Conservation (phyloP, 2,329 filamentous ascomycete species). For the Cordyceps tenuipes region DNA sequence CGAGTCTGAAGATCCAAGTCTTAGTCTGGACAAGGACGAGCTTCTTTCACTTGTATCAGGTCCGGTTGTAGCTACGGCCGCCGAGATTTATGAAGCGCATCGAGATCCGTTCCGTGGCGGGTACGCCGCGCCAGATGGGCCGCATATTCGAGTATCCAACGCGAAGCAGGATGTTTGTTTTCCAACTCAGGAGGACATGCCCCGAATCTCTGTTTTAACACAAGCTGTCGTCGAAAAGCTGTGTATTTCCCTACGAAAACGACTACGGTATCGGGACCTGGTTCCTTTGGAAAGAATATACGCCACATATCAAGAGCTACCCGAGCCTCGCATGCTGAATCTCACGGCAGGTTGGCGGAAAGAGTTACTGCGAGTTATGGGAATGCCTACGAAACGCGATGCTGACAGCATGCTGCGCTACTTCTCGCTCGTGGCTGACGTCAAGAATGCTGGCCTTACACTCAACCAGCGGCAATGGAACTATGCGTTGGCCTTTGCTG, state of each 20-base stretch:
- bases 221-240: slow-evolving; percentile 31
- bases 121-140: slow-evolving; percentile 43
- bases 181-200: slow-evolving; percentile 34
- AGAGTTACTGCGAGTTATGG: slow-evolving; percentile 59
- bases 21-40: slow-evolving; percentile 28
- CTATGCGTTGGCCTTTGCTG: slow-evolving; percentile 69
- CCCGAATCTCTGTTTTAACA: slow-evolving; percentile 27
- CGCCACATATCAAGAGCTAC: slow-evolving; percentile 39
- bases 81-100: slow-evolving; percentile 45
- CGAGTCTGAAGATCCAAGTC: slow-evolving; percentile 13
- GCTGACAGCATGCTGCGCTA: slow-evolving; percentile 67
- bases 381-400: slow-evolving; percentile 49
- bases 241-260: slow-evolving; percentile 30
- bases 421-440: slow-evolving; percentile 74
- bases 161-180: slow-evolving; percentile 39
- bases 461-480: slow-evolving; percentile 71
- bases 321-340: slow-evolving; percentile 43
- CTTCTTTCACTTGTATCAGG: slow-evolving; percentile 46
- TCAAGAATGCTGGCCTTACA: slow-evolving; percentile 63
- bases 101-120: slow-evolving; percentile 46
- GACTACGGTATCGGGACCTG: slow-evolving; percentile 33
- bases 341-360: slow-evolving; percentile 48
- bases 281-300: slow-evolving; percentile 38
- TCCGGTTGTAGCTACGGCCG: slow-evolving; percentile 37
- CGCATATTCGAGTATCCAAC: slow-evolving; percentile 42